Evolutionary conservation across 2,329 filamentous ascomycete species (phyloP).

Genomic region (Grosmannia penicillata): DNA sequence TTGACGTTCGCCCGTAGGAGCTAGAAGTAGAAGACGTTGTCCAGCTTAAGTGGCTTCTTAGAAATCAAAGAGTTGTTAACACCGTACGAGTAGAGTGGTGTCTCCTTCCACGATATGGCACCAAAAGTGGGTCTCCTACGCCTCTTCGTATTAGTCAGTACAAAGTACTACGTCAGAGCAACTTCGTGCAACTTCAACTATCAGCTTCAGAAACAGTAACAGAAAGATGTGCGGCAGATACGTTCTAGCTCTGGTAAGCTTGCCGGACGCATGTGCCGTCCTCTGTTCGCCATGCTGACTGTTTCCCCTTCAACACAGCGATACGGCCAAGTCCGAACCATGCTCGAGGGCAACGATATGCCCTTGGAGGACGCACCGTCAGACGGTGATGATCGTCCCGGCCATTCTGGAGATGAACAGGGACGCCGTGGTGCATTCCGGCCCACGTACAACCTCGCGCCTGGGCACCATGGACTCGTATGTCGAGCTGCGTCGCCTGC

Average conservation of each 20-base stretch:
- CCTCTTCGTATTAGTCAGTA: no score
- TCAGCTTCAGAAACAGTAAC: no score
- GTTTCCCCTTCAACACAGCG: constrained; percentile 36
- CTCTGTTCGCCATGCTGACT: background rate
- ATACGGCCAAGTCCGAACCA: constrained; percentile 58
- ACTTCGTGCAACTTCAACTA: no score
- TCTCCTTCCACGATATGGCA: no score
- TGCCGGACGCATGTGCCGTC: background rate
- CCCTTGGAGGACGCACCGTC: background rate
- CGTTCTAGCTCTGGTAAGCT: background rate
- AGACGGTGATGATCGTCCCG: background rate
- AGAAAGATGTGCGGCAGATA: background rate
- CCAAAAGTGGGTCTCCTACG: no score
- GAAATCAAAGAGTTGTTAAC: no score
- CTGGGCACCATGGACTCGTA: constrained; percentile 71
- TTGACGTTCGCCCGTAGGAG: no score
- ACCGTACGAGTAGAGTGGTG: no score
- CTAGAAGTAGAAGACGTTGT: no score
- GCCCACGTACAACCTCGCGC: constrained; percentile 85
- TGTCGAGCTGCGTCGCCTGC: constrained; percentile 36
- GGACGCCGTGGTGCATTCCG: constrained; percentile 54
- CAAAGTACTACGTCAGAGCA: no score
- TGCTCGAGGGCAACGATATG: constrained; percentile 47
- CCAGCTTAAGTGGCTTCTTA: no score
- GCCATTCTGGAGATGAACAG: constrained; percentile 17